Evolutionary conservation across 192 early-diverging fungal genomes (phyloP), one percentile per base, ranked within the genome.

Genomic region (Gaertneriomyces semiglobifer): DNA sequence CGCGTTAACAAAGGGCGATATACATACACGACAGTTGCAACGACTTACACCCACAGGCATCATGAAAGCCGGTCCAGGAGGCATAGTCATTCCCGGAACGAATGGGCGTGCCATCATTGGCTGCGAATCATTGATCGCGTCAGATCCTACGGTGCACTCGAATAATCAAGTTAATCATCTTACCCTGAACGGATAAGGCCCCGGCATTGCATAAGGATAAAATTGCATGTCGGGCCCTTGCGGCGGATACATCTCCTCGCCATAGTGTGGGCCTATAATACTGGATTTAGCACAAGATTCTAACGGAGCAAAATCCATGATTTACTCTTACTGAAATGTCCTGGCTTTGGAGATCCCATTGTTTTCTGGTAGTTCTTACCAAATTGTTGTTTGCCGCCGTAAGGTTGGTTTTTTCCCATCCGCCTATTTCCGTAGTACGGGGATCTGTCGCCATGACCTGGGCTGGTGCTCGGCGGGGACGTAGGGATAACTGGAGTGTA

Each of bases 131-230:
- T 14, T 11, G 11, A 44, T 12, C 20, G 8, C 16, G 14, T 10
- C 43, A 7, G 7, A 44, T 14, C 19, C 20, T 18, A 39, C 60
- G 44, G 39, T 53, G 5, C 54, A 39, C 52, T 25, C 55, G 3
- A 25, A 64, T 4, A 51, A 19, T 4, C 45, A 61, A 61, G 41
- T 16, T n/a, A 12, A 43, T 4, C 18, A 16, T 5, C 62, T 52
- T 61, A 68, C 66, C 59, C 66, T 46, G 60, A 62, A 70, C 19
- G 45, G 56, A 41, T 68, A 68, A 7, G 66, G 66, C 6, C 50
- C 33, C 60, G 51, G 20, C 39, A 55, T 42, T 11, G 53, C 10
- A 25, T 55, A 62, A 11, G 60, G 52, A 8, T 14, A 40, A 43
- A 44, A 70, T n/a, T 50, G 53, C 40, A 14, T 59, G 40, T 38